Conservation (phyloP, 768 basidiomycete genomes). For the Dacryopinax spathularia region DNA sequence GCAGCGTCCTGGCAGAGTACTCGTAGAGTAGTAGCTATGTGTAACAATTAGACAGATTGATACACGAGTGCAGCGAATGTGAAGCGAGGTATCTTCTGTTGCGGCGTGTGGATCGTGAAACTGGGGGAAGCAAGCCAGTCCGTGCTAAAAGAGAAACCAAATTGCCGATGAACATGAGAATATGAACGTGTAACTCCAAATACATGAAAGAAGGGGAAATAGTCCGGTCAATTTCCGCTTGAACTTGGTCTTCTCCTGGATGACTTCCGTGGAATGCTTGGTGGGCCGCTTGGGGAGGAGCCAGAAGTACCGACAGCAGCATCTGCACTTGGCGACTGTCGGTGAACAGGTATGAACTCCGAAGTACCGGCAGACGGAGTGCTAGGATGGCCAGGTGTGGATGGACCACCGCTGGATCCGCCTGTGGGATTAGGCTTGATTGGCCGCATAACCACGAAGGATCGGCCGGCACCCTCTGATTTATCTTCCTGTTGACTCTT, state of each 20-base stretch:
- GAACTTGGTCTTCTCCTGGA: not conserved
- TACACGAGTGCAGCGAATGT: constrained; percentile 1
- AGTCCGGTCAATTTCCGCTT: not conserved
- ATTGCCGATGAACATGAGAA: not conserved
- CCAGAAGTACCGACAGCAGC: not conserved
- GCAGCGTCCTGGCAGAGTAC: not conserved
- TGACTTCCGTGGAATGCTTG: not conserved
- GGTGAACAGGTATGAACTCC: not conserved
- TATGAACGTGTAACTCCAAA: not conserved
- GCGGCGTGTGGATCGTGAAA: not conserved
- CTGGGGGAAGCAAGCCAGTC: not conserved
- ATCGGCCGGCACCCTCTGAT: not conserved
- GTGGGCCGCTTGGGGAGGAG: not conserved
- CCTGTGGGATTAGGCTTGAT: not conserved
- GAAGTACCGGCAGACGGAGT: not conserved
- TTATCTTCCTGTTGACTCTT: not conserved
- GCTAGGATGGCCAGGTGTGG: not conserved
- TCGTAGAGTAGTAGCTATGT: not conserved
- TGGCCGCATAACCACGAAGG: not conserved
- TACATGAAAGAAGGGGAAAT: not conserved
- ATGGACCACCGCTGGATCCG: not conserved
- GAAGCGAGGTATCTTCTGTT: not conserved
- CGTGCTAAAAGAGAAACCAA: not conserved
- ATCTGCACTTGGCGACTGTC: not conserved
- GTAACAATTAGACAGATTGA: not conserved